These are phyloP conservation scores for Inonotus obliquus DNA, from an alignment of 1,284 basidiomycete genomes.

Conservation along the genomic window DNA sequence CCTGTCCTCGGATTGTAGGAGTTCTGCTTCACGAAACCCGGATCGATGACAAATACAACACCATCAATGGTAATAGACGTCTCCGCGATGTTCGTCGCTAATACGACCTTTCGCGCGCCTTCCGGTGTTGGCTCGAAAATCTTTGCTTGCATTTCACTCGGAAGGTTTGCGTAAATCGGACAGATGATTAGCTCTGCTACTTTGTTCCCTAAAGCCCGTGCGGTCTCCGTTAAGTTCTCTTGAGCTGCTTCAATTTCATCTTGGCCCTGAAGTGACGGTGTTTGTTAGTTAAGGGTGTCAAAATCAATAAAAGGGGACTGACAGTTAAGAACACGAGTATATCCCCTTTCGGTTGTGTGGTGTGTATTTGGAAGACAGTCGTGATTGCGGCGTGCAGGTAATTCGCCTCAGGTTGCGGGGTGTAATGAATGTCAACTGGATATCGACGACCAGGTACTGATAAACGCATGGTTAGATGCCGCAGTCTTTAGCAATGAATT, in stretches of 20 bases:
- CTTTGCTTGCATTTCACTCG: constrained; percentile 98
- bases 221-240: constrained; percentile 94
- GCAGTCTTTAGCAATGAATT: neutral
- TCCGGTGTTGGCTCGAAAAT: constrained; percentile 99
- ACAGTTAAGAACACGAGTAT: constrained; percentile 96
- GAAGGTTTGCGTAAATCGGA: constrained; percentile 97
- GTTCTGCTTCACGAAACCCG: constrained; percentile 97
- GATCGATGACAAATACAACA: constrained; percentile 97
- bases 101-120: constrained; percentile 92
- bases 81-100: constrained; percentile 98
- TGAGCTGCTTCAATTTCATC: constrained; percentile 98
- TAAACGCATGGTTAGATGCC: constrained; percentile 1
- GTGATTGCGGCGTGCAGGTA: constrained; percentile 99
- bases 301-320: constrained; percentile 26
- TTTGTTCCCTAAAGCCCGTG: constrained; percentile 92
- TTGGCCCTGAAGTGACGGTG: constrained; percentile 65
- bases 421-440: constrained; percentile 98
- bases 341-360: constrained; percentile 97
- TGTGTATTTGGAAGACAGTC: constrained; percentile 98
- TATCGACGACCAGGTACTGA: constrained; percentile 94
- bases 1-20: constrained; percentile 95
- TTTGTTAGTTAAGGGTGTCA: neutral
- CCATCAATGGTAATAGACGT: constrained; percentile 98
- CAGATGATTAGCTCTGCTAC: constrained; percentile 93
- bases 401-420: constrained; percentile 95